Conservation (phyloP, 2,329 filamentous ascomycete genomes). For the Beauveria sp. region DNA sequence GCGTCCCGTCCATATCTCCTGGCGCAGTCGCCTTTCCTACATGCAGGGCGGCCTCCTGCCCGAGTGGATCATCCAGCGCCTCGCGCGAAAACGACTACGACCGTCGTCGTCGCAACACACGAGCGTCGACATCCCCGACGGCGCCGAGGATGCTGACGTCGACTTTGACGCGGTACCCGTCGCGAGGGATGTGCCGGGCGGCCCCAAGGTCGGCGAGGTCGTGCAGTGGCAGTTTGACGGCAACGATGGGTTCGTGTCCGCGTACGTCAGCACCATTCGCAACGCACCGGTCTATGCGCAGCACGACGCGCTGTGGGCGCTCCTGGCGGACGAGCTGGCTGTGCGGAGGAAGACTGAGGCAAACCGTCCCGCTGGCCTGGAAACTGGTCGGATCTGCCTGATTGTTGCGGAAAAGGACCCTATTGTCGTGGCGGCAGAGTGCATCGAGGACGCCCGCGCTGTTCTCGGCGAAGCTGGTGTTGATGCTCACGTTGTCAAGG, state of each 20-base stretch:
- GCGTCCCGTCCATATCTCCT: constrained; percentile 52
- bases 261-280: constrained; percentile 65
- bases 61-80: constrained; percentile 43
- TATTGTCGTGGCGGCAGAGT: constrained; percentile 58
- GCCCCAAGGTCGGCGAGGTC: constrained; percentile 50
- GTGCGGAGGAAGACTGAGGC: constrained; percentile 12
- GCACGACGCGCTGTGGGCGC: constrained; percentile 48
- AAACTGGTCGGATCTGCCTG: constrained; percentile 49
- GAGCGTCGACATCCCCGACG: constrained; percentile 31
- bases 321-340: constrained; percentile 43
- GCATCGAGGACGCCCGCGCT: constrained; percentile 50
- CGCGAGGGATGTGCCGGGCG: constrained; percentile 39
- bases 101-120: constrained; percentile 29
- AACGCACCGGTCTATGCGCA: constrained; percentile 62
- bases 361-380: constrained; percentile 27
- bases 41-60: constrained; percentile 48
- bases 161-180: constrained; percentile 43
- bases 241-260: constrained; percentile 59
- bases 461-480: constrained; percentile 51
- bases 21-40: constrained; percentile 56
- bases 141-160: constrained; percentile 28
- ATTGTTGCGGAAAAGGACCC: constrained; percentile 59
- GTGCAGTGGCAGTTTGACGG: constrained; percentile 62
- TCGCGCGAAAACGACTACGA: constrained; percentile 44
- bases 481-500: constrained; percentile 48